A percentile compares a stretch with the other conserved stretches of the same genome.
Conservation (phyloP, 2,329 filamentous ascomycete genomes). For the Fusarium tricinctum region DNA sequence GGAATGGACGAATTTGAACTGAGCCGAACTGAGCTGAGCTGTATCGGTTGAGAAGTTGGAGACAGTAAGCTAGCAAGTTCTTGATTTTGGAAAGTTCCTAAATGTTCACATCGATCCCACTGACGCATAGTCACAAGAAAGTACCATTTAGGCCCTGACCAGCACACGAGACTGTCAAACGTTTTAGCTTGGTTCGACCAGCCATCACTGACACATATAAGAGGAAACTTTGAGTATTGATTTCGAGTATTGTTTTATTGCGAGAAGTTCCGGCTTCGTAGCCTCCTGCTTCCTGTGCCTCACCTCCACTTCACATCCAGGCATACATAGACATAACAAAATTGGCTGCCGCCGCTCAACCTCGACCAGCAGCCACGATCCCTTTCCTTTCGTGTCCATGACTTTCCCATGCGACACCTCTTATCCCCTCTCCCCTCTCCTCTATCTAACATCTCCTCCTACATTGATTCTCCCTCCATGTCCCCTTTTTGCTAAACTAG, state of each 20-base stretch:
- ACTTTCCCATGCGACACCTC: conserved; percentile 27
- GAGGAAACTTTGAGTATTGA: not conserved
- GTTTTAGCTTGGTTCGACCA: not conserved
- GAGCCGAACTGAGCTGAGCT: not conserved
- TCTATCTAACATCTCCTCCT: conserved; percentile 34
- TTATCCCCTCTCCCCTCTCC: conserved; percentile 7
- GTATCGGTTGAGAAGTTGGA: not conserved
- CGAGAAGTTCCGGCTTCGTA: conserved; percentile 41
- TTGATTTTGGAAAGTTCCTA: too few species aligned
- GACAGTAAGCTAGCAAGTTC: too few species aligned
- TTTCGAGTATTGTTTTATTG: conserved; percentile 44
- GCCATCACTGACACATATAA: not conserved
- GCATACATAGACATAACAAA: conserved; percentile 31
- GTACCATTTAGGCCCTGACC: not conserved
- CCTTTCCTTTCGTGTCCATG: conserved; percentile 14
- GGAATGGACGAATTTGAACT: too few species aligned
- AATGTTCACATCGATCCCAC: too few species aligned
- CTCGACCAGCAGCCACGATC: conserved; percentile 40
- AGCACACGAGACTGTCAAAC: not conserved
- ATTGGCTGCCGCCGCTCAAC: conserved; percentile 39
- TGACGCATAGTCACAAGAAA: too few species aligned
- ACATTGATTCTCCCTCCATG: conserved; percentile 24
- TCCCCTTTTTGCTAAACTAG: conserved; percentile 43
- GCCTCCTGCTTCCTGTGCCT: conserved; percentile 37
- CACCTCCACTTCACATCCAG: conserved; percentile 21